Conservation (phyloP, 352 stramenopile species). For the Phytophthora pinifolia region DNA sequence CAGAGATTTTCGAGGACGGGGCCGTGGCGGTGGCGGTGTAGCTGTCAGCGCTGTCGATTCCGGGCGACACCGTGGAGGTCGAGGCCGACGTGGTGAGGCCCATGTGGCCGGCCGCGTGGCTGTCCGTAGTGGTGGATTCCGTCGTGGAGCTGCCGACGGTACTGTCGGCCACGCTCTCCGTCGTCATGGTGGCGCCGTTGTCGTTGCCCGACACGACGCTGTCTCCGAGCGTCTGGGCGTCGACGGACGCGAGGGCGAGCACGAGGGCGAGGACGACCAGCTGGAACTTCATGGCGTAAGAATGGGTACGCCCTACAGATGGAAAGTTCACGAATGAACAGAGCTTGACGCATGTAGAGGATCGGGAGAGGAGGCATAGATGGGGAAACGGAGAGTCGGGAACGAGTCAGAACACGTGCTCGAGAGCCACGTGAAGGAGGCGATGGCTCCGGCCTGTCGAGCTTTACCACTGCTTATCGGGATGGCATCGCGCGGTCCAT, state of each 20-base stretch:
- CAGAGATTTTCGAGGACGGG: too few relatives aligned
- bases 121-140: slow-evolving; percentile 12
- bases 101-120: slow-evolving; percentile 12
- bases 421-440: neutral
- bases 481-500: neutral
- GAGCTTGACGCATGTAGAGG: slow-evolving; percentile 16
- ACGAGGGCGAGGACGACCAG: slow-evolving; percentile 12
- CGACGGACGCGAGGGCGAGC: slow-evolving; percentile 17
- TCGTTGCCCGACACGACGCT: slow-evolving; percentile 38
- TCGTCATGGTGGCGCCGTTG: slow-evolving; percentile 21
- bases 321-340: slow-evolving; percentile 20
- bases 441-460: slow-evolving; percentile 5
- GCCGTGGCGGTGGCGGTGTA: too few relatives aligned
- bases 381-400: slow-evolving; percentile 14
- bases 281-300: slow-evolving; percentile 28
- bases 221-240: slow-evolving; percentile 39
- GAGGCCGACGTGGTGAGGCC: slow-evolving; percentile 7
- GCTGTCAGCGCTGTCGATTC: slow-evolving; percentile 18
- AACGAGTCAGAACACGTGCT: slow-evolving; percentile 20
- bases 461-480: neutral
- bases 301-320: slow-evolving; percentile 4
- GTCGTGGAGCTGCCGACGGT: slow-evolving; percentile 8
- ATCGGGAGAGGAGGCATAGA: slow-evolving; percentile 19
- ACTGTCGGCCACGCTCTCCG: slow-evolving; percentile 22
- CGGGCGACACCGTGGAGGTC: slow-evolving; percentile 1